Evolutionary conservation across 805 yeast genomes (phyloP).

Genomic region (Candida broadrunensis): DNA sequence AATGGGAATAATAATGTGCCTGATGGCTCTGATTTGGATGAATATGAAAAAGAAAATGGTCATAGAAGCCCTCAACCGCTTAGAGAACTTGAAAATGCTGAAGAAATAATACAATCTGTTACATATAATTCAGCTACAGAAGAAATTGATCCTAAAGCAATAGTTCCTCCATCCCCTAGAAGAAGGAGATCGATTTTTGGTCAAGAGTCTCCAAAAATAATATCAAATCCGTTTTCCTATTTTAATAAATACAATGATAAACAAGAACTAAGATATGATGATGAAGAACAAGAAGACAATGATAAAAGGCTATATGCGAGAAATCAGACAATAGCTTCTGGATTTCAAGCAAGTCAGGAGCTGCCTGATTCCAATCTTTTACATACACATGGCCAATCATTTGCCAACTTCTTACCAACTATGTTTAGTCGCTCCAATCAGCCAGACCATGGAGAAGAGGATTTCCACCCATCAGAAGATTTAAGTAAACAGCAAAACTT

Average conservation of each 20-base stretch:
- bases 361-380: neutral
- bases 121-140: constrained; percentile 2
- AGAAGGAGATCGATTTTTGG: constrained; percentile 7
- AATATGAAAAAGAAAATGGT: neutral
- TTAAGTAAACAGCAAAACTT: constrained; percentile 16
- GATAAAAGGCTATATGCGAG: neutral
- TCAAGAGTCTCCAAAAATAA: constrained; percentile 17
- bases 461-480: constrained; percentile 10
- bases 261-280: constrained; percentile 27
- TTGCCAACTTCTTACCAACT: constrained; percentile 13
- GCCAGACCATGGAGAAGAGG: constrained; percentile 3
- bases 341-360: neutral
- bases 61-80: constrained; percentile 2
- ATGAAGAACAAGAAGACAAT: constrained; percentile 24
- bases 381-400: constrained; percentile 9
- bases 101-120: constrained; percentile 12
- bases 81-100: constrained; percentile 12
- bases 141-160: neutral
- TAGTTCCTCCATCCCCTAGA: neutral
- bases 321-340: neutral
- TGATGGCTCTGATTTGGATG: no score
- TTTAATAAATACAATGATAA: constrained; percentile 26
- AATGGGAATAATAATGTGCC: no score
- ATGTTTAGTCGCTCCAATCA: constrained; percentile 6
- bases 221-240: constrained; percentile 32